Evolutionary conservation across 148 eudicot species (phyloP).

Genomic region (Arbutus unedo): DNA sequence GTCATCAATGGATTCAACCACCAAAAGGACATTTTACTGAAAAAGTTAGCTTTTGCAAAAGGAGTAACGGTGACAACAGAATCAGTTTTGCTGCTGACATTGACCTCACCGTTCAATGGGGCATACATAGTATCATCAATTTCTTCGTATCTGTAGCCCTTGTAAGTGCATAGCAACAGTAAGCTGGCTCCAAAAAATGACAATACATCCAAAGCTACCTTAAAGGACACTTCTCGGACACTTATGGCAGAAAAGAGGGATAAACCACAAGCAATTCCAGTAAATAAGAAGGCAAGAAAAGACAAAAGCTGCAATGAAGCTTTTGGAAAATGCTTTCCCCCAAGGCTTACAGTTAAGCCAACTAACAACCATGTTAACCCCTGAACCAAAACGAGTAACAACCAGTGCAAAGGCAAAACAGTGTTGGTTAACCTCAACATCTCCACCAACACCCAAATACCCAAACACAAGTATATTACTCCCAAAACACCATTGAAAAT

Average conservation of each 20-base stretch:
- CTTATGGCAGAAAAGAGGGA: constrained; percentile 36
- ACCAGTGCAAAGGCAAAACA: constrained; percentile 51
- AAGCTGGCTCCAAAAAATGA: constrained; percentile 65
- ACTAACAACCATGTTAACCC: constrained; percentile 57
- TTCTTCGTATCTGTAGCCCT: constrained; percentile 38
- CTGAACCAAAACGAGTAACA: constrained; percentile 46
- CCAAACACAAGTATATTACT: constrained; percentile 41
- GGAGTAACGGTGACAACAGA: constrained; percentile 31
- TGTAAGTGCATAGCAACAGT: constrained; percentile 61
- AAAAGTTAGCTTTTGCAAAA: constrained; percentile 52
- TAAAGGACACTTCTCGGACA: constrained; percentile 34
- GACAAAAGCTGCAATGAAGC: constrained; percentile 37
- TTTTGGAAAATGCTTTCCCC: constrained; percentile 29
- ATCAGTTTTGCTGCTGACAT: constrained; percentile 26
- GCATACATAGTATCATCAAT: constrained; percentile 38
- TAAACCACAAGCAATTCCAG: constrained; percentile 37
- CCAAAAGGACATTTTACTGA: constrained; percentile 70
- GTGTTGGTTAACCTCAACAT: constrained; percentile 30
- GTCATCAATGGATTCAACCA: constrained; percentile 87
- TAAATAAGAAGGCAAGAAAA: constrained; percentile 40
- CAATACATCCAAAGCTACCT: constrained; percentile 46
- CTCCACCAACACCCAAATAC: constrained; percentile 43
- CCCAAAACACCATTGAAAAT: constrained; percentile 61
- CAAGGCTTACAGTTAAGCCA: constrained; percentile 44
- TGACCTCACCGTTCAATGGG: constrained; percentile 40